A percentile compares a stretch with the other conserved stretches of the same genome.
Evolutionary conservation across 345 rosid species (phyloP).

Genomic region (Hibiscus tridactylites): DNA sequence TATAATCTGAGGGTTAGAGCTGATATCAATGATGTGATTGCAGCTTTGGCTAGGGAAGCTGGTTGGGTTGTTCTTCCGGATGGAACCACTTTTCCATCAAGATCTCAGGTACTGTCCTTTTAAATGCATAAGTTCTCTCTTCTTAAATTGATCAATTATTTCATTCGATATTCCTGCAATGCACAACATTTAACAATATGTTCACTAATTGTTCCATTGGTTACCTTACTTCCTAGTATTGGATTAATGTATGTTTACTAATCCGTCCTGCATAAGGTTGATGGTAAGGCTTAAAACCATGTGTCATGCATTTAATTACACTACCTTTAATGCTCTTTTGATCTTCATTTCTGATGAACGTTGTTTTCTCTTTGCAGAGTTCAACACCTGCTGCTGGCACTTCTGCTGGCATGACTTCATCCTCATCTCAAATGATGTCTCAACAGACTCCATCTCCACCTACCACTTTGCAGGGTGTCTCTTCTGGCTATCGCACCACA

Average conservation of each 20-base stretch:
- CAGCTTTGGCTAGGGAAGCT: constrained; percentile 99
- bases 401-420: constrained; percentile 37
- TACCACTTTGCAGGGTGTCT: constrained; percentile 49
- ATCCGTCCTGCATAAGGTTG: background rate
- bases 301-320: background rate
- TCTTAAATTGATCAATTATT: background rate
- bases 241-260: background rate
- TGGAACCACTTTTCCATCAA: constrained; percentile 97
- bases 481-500: constrained; percentile 51
- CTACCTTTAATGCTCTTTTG: background rate
- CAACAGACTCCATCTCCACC: constrained; percentile 57
- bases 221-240: background rate
- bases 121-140: background rate
- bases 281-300: background rate
- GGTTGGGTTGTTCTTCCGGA: constrained; percentile 99
- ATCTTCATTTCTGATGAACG: background rate
- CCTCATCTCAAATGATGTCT: constrained; percentile 58
- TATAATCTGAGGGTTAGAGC: constrained; percentile 98
- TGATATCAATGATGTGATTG: constrained; percentile 96
- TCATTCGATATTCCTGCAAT: background rate
- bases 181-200: background rate
- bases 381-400: constrained; percentile 61
- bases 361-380: constrained; percentile 40
- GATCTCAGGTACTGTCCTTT: constrained; percentile 63
- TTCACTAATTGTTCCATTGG: background rate